These are phyloP conservation scores for Candida labiduridarum DNA, from an alignment of 1,139 yeast genomes.

Conservation along the genomic window DNA sequence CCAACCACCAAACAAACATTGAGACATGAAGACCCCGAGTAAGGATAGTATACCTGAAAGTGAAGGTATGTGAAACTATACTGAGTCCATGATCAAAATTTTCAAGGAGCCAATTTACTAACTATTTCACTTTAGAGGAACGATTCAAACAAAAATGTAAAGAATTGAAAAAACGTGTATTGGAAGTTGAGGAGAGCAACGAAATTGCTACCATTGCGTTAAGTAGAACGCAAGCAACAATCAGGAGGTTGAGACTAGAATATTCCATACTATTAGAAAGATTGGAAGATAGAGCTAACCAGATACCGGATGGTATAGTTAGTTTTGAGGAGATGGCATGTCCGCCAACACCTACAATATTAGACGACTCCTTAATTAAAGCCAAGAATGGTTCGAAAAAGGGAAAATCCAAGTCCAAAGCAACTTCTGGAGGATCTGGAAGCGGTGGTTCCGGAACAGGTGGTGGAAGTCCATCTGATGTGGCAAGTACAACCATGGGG, in stretches of 20 bases:
- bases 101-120: slow-evolving; percentile 9
- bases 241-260: slow-evolving; percentile 80
- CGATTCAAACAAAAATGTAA: slow-evolving; percentile 62
- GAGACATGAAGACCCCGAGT: slow-evolving; percentile 15
- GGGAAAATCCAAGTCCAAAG: slow-evolving; percentile 17
- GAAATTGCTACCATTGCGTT: slow-evolving; percentile 78
- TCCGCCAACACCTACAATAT: slow-evolving; percentile 42
- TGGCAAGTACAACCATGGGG: slow-evolving; percentile 8
- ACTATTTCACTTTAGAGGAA: slow-evolving; percentile 28
- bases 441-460: neutral
- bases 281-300: slow-evolving; percentile 60
- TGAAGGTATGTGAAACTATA: slow-evolving; percentile 36
- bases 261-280: slow-evolving; percentile 79
- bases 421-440: slow-evolving; percentile 9
- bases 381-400: slow-evolving; percentile 27
- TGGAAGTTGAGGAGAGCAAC: slow-evolving; percentile 77
- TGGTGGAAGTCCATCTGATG: slow-evolving; percentile 12
- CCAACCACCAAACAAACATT: slow-evolving; percentile 1
- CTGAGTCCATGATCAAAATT: too few relatives aligned
- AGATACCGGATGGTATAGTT: slow-evolving; percentile 34
- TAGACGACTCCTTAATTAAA: slow-evolving; percentile 30
- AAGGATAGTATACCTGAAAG: slow-evolving; percentile 44
- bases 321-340: slow-evolving; percentile 45
- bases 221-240: slow-evolving; percentile 73
- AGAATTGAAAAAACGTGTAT: slow-evolving; percentile 71